Evolutionary conservation across 2,329 filamentous ascomycete species (phyloP).

Genomic region (Fusarium nematophilum): DNA sequence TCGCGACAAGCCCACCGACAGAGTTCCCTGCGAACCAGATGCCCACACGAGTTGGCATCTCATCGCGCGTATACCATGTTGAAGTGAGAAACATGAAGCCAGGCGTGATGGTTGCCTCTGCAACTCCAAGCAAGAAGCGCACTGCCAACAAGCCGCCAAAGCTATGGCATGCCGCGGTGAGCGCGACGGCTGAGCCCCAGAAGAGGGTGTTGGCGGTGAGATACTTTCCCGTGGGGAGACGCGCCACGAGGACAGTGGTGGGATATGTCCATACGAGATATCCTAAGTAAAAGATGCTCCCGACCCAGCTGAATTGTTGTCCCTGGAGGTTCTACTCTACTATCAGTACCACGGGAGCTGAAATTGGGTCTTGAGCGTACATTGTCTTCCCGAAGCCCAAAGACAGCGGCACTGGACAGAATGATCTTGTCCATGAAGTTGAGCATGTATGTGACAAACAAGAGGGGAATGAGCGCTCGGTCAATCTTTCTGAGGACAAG

Average conservation of each 20-base stretch:
- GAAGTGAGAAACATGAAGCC: slow-evolving; percentile 67
- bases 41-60: slow-evolving; percentile 64
- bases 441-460: slow-evolving; percentile 68
- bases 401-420: slow-evolving; percentile 66
- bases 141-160: slow-evolving; percentile 62
- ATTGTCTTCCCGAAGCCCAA: slow-evolving; percentile 63
- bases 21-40: slow-evolving; percentile 67
- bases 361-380: slow-evolving; percentile 35
- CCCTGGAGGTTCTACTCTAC: slow-evolving; percentile 42
- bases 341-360: neutral
- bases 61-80: slow-evolving; percentile 67
- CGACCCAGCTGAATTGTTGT: slow-evolving; percentile 74
- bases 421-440: slow-evolving; percentile 73
- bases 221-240: slow-evolving; percentile 60
- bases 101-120: slow-evolving; percentile 66
- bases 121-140: slow-evolving; percentile 65
- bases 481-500: slow-evolving; percentile 67
- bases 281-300: slow-evolving; percentile 54
- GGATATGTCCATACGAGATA: slow-evolving; percentile 64
- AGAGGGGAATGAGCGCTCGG: slow-evolving; percentile 62
- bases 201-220: slow-evolving; percentile 60
- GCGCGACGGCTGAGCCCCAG: slow-evolving; percentile 61
- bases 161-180: slow-evolving; percentile 58
- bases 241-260: slow-evolving; percentile 60
- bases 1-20: slow-evolving; percentile 60